These are phyloP conservation scores for Auxenochlorella protothecoides DNA, from an alignment of 139 green algal species.

Conservation along the genomic window DNA sequence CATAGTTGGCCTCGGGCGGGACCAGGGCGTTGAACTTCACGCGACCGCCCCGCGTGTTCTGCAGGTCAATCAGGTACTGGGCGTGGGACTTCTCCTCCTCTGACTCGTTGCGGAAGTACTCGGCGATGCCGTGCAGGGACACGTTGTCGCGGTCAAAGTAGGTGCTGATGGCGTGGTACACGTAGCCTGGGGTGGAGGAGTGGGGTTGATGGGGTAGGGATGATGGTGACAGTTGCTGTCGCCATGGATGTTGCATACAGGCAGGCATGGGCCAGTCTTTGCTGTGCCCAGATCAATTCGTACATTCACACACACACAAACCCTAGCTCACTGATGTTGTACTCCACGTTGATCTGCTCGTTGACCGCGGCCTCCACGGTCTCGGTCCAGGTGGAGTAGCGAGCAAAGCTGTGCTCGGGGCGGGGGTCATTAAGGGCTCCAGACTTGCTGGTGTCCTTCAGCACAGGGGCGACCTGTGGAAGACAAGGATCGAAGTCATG, in stretches of 20 bases:
- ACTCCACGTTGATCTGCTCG: slow-evolving; percentile 7
- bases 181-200: background rate
- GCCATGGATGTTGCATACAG: no score
- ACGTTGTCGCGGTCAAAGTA: slow-evolving; percentile 73
- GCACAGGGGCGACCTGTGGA: background rate
- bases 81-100: slow-evolving; percentile 83
- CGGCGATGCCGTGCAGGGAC: slow-evolving; percentile 75
- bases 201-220: no score
- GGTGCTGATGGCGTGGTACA: background rate
- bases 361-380: slow-evolving; percentile 6
- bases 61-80: slow-evolving; percentile 86
- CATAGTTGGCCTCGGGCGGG: slow-evolving; percentile 69
- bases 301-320: no score
- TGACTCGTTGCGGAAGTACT: slow-evolving; percentile 45
- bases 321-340: no score
- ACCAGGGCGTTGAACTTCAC: slow-evolving; percentile 73
- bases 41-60: slow-evolving; percentile 72
- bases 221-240: no score
- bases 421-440: no score
- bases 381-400: background rate
- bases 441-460: background rate
- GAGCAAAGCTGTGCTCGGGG: background rate
- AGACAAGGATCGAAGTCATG: background rate
- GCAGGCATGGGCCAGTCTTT: no score
- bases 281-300: no score